Percentiles rank a stretch among this genome's conserved stretches.
These are phyloP conservation scores for Hypoxylon sp. DNA, from an alignment of 2,329 filamentous ascomycete species.

Conservation along the genomic window DNA sequence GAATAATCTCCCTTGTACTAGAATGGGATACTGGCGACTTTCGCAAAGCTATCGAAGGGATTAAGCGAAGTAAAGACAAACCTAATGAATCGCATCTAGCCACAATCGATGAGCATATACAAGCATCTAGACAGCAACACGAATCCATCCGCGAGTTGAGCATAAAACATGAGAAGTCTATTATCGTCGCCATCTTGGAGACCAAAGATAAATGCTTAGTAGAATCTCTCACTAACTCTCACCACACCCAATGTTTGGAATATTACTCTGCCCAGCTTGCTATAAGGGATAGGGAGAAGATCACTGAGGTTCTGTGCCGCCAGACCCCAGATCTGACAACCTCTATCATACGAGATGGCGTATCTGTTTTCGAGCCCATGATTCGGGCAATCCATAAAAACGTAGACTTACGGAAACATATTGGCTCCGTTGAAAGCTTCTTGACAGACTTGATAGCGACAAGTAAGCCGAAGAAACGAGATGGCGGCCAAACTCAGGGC, in stretches of 20 bases:
- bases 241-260: conserved; percentile 76
- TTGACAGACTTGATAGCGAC: conserved; percentile 78
- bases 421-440: conserved; percentile 77
- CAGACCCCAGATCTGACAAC: conserved; percentile 81
- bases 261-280: conserved; percentile 80
- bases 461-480: conserved; percentile 63
- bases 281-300: conserved; percentile 79
- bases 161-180: conserved; percentile 66
- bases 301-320: conserved; percentile 76
- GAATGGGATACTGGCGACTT: conserved; percentile 81
- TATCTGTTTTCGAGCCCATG: conserved; percentile 80
- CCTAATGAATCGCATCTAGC: conserved; percentile 73
- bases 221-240: conserved; percentile 66
- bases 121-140: conserved; percentile 68
- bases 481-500: conserved; percentile 53
- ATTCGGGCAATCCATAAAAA: conserved; percentile 79
- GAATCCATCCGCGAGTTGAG: conserved; percentile 72
- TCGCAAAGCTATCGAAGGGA: conserved; percentile 73
- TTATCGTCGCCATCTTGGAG: conserved; percentile 76
- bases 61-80: conserved; percentile 73
- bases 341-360: conserved; percentile 72
- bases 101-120: conserved; percentile 71
- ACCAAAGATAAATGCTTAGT: conserved; percentile 62
- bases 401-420: conserved; percentile 78
- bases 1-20: conserved; percentile 80